These are phyloP conservation scores for Ascochyta clinopodiicola DNA, from an alignment of 2,329 filamentous ascomycete species.

Conservation along the genomic window DNA sequence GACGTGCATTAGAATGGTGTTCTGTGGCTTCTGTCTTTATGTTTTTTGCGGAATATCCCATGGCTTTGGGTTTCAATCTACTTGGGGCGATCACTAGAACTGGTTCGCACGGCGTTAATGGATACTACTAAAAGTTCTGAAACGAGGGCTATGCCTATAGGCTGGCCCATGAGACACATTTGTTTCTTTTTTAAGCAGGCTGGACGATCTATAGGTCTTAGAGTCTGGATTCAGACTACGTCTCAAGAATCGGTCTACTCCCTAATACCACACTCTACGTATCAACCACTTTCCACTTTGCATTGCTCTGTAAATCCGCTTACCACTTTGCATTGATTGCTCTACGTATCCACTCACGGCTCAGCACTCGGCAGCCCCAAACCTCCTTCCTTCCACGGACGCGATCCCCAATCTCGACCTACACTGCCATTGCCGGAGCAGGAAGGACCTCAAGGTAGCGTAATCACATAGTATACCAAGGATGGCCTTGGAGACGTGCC, in stretches of 20 bases:
- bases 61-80: conserved; percentile 14
- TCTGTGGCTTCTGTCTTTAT: conserved; percentile 22
- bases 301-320: background rate
- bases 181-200: conserved; percentile 5
- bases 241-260: conserved; percentile 3
- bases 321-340: background rate
- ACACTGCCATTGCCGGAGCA: conserved; percentile 10
- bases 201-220: conserved; percentile 21
- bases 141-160: conserved; percentile 18
- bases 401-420: conserved; percentile 15
- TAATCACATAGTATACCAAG: background rate
- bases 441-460: conserved; percentile 10
- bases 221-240: conserved; percentile 1
- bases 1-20: conserved; percentile 47
- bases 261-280: conserved; percentile 29
- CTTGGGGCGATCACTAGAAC: conserved; percentile 27
- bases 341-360: background rate
- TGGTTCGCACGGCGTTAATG: conserved; percentile 31
- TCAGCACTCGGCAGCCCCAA: background rate
- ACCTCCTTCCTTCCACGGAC: conserved; percentile 14
- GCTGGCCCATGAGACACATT: conserved; percentile 13
- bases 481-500: conserved; percentile 6
- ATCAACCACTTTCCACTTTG: background rate
- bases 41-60: conserved; percentile 33
- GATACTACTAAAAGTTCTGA: conserved; percentile 33